Evolutionary conservation across 2,329 filamentous ascomycete species (phyloP).

Genomic region (Aspergillus thermomutatus): DNA sequence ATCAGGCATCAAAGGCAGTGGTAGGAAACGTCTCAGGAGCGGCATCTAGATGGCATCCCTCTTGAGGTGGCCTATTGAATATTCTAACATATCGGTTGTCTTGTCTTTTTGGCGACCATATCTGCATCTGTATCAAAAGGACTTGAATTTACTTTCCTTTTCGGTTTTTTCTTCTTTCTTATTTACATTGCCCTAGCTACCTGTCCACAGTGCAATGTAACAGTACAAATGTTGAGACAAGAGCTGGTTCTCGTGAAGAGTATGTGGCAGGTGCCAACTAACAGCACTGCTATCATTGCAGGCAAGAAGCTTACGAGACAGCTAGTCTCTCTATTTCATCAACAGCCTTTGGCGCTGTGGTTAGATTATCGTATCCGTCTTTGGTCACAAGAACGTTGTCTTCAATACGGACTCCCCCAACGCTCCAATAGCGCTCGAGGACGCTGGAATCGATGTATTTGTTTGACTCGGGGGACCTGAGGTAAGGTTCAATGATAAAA

Average conservation of each 20-base stretch:
- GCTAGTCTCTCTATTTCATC: slow-evolving; percentile 59
- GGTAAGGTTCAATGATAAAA: slow-evolving; percentile 80
- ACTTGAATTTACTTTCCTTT: background rate
- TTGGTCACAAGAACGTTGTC: slow-evolving; percentile 81
- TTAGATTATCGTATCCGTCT: slow-evolving; percentile 78
- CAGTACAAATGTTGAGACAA: background rate
- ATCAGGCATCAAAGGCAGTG: slow-evolving; percentile 33
- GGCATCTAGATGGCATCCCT: slow-evolving; percentile 16
- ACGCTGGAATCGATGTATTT: slow-evolving; percentile 74
- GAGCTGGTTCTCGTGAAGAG: background rate
- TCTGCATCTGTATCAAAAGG: background rate
- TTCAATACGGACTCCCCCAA: slow-evolving; percentile 91
- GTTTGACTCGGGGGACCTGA: slow-evolving; percentile 67
- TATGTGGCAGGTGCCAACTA: background rate
- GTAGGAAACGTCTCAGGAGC: slow-evolving; percentile 37
- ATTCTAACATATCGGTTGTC: background rate
- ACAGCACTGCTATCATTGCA: background rate
- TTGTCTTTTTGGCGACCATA: background rate
- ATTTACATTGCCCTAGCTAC: background rate
- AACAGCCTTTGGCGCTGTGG: slow-evolving; percentile 69
- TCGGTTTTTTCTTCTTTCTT: background rate
- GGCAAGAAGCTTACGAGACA: slow-evolving; percentile 9
- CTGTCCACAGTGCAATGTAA: background rate
- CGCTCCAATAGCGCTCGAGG: slow-evolving; percentile 76
- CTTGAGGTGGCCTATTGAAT: background rate